phyloP scores from a whole-genome alignment of 495 filamentous ascomycete genomes.

The Podospora conica region DNA sequence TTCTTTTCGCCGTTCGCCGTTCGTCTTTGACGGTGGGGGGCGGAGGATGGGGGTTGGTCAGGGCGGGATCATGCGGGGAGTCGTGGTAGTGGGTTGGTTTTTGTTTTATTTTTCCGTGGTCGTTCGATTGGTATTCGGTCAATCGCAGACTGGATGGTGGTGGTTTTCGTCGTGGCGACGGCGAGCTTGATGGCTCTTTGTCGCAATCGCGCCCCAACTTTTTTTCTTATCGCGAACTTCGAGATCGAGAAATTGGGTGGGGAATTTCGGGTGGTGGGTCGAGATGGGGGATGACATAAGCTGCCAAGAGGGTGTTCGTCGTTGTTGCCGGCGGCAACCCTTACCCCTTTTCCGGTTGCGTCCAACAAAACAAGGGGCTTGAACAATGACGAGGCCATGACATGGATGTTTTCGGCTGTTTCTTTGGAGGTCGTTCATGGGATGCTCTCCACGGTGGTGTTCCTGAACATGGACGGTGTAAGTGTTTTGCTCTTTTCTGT shows the following conservation, averaged over 20 bases:
- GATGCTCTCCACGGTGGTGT: no score
- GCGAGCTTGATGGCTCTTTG: not conserved
- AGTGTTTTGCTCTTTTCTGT: no score
- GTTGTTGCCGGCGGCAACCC: not conserved
- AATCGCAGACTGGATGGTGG: not conserved
- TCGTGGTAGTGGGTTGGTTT: not conserved
- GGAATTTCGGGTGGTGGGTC: not conserved
- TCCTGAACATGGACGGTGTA: not conserved
- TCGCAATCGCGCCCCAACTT: not conserved
- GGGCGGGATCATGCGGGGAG: not conserved
- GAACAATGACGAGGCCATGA: not conserved
- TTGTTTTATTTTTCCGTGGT: not conserved
- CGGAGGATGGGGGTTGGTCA: not conserved
- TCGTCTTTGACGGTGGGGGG: not conserved
- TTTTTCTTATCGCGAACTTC: conserved; percentile 3
- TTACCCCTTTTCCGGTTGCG: not conserved
- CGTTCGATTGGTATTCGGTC: not conserved
- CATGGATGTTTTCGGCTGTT: not conserved
- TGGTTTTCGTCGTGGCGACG: not conserved
- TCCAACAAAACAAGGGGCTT: not conserved
- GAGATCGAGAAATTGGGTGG: not conserved
- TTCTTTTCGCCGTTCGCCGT: no score
- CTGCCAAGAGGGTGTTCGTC: not conserved
- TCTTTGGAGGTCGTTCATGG: not conserved
- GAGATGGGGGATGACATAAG: not conserved